Base-by-base conservation (phyloP, 164 flowering plant genomes). In the Akebia trifoliata region DNA sequence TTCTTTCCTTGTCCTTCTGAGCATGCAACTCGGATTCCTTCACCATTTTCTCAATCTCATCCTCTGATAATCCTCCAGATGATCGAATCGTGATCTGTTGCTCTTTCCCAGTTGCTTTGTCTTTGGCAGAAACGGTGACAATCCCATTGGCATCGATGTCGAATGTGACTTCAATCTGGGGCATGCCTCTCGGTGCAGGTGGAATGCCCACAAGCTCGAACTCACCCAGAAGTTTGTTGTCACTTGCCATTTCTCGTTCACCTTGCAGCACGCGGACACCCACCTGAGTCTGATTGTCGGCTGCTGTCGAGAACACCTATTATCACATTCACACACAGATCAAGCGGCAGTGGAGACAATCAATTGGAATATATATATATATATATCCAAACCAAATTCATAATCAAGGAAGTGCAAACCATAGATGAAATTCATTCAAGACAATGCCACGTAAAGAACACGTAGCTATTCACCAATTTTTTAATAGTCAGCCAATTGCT, bases 101-200 rank as follows among this genome's bases (percentile, higher is more conserved):
- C 48, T 77, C 81, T 44, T 77, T 77, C 1, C 55, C 68, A 2
- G 79, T 75, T 7, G 78, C 59, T 63, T 80, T 77, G 38, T 80
- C 84, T 69, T 77, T 80, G 54, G 84, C 81, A 38, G 79, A 80
- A 0, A 80, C 84, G 0, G 76, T 79, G 20, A 77, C 84, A 31
- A 77, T 79, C 2, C 81, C 84, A 59, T 77, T 77, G 59, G 84
- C 81, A 71, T 80, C 84, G 11, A 80, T 80, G 51, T 80, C 84
- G 14, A 80, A 80, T 11, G 84, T 68, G 42, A 80, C 84, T 60
- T 80, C 84, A 31, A 77, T 77, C 63, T 80, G 81, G 1, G 84
- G 84, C 69, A 73, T 39, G 42, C 84, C 81, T 50, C 84, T 70
- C 2, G 84, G 81, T 4, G 84, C 78, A n/a, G 81, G 81, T 38